Base-by-base conservation (phyloP, 192 early-diverging fungal species). In the Backusella psychrophila region DNA sequence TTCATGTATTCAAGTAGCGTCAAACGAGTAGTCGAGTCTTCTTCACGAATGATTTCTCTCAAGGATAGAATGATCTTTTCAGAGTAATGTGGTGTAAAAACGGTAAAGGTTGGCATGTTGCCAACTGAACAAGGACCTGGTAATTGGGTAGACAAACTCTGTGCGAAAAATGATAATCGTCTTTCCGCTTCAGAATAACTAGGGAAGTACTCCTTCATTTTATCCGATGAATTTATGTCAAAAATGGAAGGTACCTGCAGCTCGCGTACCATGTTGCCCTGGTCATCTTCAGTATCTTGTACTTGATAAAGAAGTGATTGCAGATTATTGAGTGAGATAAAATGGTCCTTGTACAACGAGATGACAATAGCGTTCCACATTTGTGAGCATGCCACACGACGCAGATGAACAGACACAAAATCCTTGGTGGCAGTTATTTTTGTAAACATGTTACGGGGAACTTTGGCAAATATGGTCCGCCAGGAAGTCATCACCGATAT, bases 301-400 rank as follows among this genome's bases (percentile, higher is more conserved):
- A 74, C 72, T 77, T 90, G 85, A 77, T 92, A 92, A 15, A 92
- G 80, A 44, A 92, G 81, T 79, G 87, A 89, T 71, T 91, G 89
- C 8, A 90, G 83, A 68, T 90, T 88, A 66, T 89, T 88, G 29
- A 88, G 87, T 1, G 88, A 89, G 35, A 92, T 81, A 34, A 90
- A 70, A 69, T 92, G 91, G 74, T 91, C 90, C 74, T 86, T 85
- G 78, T 91, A 91, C 88, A 92, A 89, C 23, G 90, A 89, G 69
- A 91, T 88, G 15, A 91, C 83, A 9, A 92, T 83, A 2, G 91
- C 88, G 73, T 92, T 92, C 91, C 91, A 92, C 69, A 91, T 86
- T 80, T 91, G 89, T 46, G 90, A 90, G 80, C 90, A 91, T 19
- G 90, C 81, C 8, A 89, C 80, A 77, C 91, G 90, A 75, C 87